A percentile compares a stretch with the other conserved stretches of the same genome.
These are phyloP conservation scores for Linaria vulgaris DNA, from an alignment of 257 asterid species.

Conservation along the genomic window DNA sequence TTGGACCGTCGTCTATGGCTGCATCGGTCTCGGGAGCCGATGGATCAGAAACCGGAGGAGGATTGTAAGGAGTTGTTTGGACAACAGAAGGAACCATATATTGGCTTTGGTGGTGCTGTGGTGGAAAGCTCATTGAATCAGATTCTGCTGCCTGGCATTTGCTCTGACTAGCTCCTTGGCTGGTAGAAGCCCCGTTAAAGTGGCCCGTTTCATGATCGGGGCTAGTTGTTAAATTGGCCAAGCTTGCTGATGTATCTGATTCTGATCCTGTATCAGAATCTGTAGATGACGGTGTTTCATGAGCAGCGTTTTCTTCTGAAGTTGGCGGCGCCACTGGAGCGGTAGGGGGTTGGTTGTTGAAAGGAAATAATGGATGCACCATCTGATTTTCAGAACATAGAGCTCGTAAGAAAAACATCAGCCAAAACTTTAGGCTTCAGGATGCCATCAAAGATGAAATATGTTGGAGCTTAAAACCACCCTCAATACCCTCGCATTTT, in stretches of 20 bases:
- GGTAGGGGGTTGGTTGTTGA: constrained; percentile 40
- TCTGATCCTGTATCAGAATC: constrained; percentile 36
- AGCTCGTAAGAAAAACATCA: constrained; percentile 1
- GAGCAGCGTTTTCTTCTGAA: constrained; percentile 52
- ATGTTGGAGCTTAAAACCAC: not conserved
- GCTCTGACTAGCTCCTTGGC: constrained; percentile 31
- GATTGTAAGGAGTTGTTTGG: constrained; percentile 32
- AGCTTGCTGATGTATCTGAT: constrained; percentile 42
- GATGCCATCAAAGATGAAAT: not conserved
- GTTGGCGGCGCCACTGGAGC: constrained; percentile 55
- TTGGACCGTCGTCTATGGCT: constrained; percentile 47
- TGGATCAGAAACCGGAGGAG: constrained; percentile 36
- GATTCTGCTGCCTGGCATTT: constrained; percentile 35
- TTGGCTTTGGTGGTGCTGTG: constrained; percentile 29
- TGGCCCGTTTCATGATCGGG: constrained; percentile 26
- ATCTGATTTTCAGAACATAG: constrained; percentile 44
- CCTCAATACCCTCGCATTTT: not conserved
- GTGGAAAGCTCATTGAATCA: constrained; percentile 31
- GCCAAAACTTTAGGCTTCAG: too few relatives aligned
- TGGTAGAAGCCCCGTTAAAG: constrained; percentile 32
- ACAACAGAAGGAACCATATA: constrained; percentile 22
- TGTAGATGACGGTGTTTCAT: constrained; percentile 30
- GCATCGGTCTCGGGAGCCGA: constrained; percentile 55
- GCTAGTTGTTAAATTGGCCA: constrained; percentile 24
- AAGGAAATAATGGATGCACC: constrained; percentile 51